These are phyloP conservation scores for Epichloe glyceriae DNA, from an alignment of 2,329 filamentous ascomycete species.

Conservation along the genomic window DNA sequence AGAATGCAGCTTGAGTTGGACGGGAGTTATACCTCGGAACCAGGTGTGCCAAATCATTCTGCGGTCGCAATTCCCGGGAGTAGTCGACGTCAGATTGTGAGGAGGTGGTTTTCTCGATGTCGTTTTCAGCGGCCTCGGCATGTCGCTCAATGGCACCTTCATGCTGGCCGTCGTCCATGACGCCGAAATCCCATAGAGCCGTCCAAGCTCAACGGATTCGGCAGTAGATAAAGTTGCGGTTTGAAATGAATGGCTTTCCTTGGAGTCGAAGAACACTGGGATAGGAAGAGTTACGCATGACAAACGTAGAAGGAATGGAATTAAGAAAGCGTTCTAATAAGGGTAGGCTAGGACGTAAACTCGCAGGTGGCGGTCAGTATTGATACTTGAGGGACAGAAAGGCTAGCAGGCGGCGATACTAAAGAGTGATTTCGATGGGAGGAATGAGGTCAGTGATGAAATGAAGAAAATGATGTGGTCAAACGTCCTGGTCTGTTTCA, in stretches of 20 bases:
- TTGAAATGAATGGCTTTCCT: background rate
- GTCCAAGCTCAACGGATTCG: background rate
- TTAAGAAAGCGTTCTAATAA: background rate
- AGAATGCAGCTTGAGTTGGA: background rate
- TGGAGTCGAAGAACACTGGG: background rate
- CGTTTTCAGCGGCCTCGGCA: conserved; percentile 15
- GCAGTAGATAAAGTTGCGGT: background rate
- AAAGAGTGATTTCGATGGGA: background rate
- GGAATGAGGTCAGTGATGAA: background rate
- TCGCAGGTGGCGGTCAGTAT: background rate
- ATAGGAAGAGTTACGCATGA: background rate
- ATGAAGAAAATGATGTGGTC: background rate
- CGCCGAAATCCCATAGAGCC: background rate
- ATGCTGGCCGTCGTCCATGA: conserved; percentile 30
- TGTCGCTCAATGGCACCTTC: conserved; percentile 24
- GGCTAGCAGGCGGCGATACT: background rate
- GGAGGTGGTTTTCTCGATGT: conserved; percentile 8
- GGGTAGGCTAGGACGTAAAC: background rate
- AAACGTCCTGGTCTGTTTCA: too few species aligned
- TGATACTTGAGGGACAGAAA: background rate
- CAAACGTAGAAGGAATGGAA: background rate
- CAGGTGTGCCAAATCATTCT: conserved; percentile 28
- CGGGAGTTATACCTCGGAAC: conserved; percentile 26
- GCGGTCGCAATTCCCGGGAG: conserved; percentile 15
- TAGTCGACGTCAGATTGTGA: background rate